Evolutionary conservation across 441 rosid genomes (phyloP), one percentile per base, ranked within the genome.

Genomic region (Geranium incanum): DNA sequence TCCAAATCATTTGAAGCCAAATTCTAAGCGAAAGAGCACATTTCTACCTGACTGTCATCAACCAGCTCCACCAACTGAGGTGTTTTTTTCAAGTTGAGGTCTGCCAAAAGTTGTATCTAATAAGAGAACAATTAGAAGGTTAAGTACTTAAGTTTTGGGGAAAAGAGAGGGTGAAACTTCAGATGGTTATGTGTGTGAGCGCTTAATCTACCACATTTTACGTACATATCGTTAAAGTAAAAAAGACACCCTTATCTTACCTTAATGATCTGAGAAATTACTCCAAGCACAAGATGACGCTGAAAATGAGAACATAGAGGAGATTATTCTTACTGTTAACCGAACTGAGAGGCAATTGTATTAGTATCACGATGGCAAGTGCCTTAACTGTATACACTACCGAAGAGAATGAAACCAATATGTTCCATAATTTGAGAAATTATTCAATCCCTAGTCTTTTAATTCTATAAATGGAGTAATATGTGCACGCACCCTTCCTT

Each of bases 261-360:
- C 98, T 95, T 95, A 37, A 95, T 81, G 48, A 95, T 91, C 86
- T 95, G 99, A 72, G 98, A 95, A 77, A 95, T 93, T 84, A 95
- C 78, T 75, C 99, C 99, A 81, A 95, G 97, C 18, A 95, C 83
- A 68, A 93, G 89, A 86, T 95, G 94, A 50, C 95, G 99, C 99
- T 95, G 89, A 73, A 81, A 85, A 74, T 37, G 65, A 72, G 57
- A 80, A 74, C 74, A 71, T 50, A 23, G 4, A 70, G 68, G 72
- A 69, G 16, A 67, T 60, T 67, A 65, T 7, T 57, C 71, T 72
- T 70, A 70, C 11, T 41, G n/a, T 52, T 71, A 43, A 67, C 21
- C 3, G 36, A 66, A 16, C 23, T 5, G n/a, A 37, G 70, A 72
- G 72, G 28, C 43, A 60, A 60, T 11, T 70, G 3, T 2, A 38